These are phyloP conservation scores for Lachancea meyersii DNA, from an alignment of 805 yeast genomes.

Conservation along the genomic window DNA sequence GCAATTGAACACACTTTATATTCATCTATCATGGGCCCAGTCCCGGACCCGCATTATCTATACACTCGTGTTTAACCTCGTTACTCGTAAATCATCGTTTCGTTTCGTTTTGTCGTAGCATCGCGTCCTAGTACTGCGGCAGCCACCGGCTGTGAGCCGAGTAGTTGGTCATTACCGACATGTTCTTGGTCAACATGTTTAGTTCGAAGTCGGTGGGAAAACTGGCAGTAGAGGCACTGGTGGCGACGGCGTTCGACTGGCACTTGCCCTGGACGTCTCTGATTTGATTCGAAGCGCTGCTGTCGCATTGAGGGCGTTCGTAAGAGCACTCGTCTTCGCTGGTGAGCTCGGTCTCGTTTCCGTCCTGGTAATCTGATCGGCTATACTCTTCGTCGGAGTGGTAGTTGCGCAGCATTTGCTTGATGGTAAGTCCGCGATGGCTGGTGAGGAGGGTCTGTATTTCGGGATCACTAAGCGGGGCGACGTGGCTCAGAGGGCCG, in stretches of 20 bases:
- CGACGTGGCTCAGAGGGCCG: slow-evolving; percentile 26
- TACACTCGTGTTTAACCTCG: neutral
- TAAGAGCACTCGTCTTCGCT: slow-evolving; percentile 7
- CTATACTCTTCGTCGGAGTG: slow-evolving; percentile 12
- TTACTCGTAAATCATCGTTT: slow-evolving; percentile 6
- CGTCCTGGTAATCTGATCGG: slow-evolving; percentile 11
- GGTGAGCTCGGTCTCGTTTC: slow-evolving; percentile 9
- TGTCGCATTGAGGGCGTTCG: slow-evolving; percentile 5
- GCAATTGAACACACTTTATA: neutral
- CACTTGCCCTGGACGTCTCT: slow-evolving; percentile 19
- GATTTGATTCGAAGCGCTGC: slow-evolving; percentile 10
- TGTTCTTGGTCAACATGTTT: slow-evolving; percentile 15
- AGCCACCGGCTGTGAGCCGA: slow-evolving; percentile 15
- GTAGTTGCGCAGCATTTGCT: slow-evolving; percentile 14
- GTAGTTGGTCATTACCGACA: slow-evolving; percentile 19
- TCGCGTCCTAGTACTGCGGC: slow-evolving; percentile 10
- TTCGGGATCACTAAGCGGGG: slow-evolving; percentile 14
- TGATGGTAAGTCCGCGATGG: slow-evolving; percentile 16
- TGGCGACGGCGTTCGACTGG: neutral
- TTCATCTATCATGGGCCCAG: neutral
- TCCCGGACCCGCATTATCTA: neutral
- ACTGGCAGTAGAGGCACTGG: neutral
- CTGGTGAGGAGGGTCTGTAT: slow-evolving; percentile 16
- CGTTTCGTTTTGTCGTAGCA: neutral
- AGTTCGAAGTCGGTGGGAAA: slow-evolving; percentile 7